Conservation (phyloP, 352 stramenopile genomes). For the Globisporangium ultimum region DNA sequence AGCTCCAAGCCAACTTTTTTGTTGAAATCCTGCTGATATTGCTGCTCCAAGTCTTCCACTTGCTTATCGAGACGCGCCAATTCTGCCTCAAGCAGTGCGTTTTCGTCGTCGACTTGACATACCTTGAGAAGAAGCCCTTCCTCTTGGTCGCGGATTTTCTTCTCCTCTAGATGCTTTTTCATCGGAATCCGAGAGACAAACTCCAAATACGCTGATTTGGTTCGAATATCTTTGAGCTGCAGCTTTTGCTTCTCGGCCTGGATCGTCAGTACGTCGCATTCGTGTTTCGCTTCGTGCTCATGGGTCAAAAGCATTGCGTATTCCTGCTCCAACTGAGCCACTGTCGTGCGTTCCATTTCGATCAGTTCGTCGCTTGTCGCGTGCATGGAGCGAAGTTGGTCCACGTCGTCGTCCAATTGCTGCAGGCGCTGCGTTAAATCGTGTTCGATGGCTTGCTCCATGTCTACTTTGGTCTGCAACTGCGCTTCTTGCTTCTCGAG, state of each 20-base stretch:
- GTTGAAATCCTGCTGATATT: slow-evolving; percentile 33
- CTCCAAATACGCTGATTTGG: slow-evolving; percentile 51
- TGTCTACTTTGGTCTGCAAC: slow-evolving; percentile 29
- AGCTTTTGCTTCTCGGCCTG: slow-evolving; percentile 41
- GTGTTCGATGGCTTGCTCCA: slow-evolving; percentile 42
- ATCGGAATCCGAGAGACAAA: slow-evolving; percentile 51
- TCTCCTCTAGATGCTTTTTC: slow-evolving; percentile 61
- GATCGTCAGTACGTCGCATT: slow-evolving; percentile 35
- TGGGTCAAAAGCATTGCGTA: slow-evolving; percentile 40
- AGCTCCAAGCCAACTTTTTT: slow-evolving; percentile 15
- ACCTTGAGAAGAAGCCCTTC: slow-evolving; percentile 24
- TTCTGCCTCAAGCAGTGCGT: slow-evolving; percentile 36
- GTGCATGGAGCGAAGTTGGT: slow-evolving; percentile 27
- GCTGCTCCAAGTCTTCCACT: slow-evolving; percentile 26
- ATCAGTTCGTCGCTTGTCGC: slow-evolving; percentile 34
- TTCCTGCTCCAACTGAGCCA: slow-evolving; percentile 45
- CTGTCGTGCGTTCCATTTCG: slow-evolving; percentile 30
- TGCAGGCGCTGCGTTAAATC: slow-evolving; percentile 31
- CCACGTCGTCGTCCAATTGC: slow-evolving; percentile 37
- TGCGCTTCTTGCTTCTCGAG: slow-evolving; percentile 12
- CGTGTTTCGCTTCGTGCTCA: slow-evolving; percentile 35
- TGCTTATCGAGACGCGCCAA: slow-evolving; percentile 35
- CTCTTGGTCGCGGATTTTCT: slow-evolving; percentile 53
- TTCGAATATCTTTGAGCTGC: slow-evolving; percentile 39
- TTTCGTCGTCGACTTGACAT: slow-evolving; percentile 34